Percentiles rank a stretch among this genome's conserved stretches.
Evolutionary conservation across 768 basidiomycete species (phyloP).

Genomic region (Gloeostereum incarnatum): DNA sequence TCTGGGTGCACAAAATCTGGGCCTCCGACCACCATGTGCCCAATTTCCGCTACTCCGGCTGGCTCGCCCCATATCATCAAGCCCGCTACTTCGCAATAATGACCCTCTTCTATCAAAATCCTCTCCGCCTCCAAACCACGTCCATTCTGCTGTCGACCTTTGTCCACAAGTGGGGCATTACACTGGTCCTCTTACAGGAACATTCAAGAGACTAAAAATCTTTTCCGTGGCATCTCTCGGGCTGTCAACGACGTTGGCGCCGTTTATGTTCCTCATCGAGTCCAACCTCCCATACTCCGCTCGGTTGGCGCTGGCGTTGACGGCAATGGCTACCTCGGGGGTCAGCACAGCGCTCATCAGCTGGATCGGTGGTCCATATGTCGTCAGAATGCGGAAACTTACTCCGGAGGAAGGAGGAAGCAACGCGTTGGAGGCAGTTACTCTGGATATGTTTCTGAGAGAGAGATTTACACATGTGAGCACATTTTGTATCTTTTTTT

Average conservation of each 20-base stretch:
- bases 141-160: too few relatives aligned
- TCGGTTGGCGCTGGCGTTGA: slow-evolving; percentile 54
- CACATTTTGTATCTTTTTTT: slow-evolving; percentile 6
- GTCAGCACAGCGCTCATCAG: slow-evolving; percentile 68
- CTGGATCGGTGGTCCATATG: slow-evolving; percentile 68
- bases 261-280: slow-evolving; percentile 77
- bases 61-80: too few relatives aligned
- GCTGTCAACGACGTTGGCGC: slow-evolving; percentile 58
- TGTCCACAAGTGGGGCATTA: too few relatives aligned
- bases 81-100: too few relatives aligned
- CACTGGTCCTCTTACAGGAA: slow-evolving; percentile 58
- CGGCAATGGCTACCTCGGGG: slow-evolving; percentile 64
- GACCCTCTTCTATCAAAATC: too few relatives aligned
- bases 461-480: slow-evolving; percentile 55
- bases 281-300: slow-evolving; percentile 65
- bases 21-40: too few relatives aligned
- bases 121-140: too few relatives aligned
- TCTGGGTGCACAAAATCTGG: too few relatives aligned
- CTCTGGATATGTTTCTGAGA: slow-evolving; percentile 49
- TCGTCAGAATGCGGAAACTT: slow-evolving; percentile 48
- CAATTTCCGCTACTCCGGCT: too few relatives aligned
- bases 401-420: slow-evolving; percentile 30
- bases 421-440: slow-evolving; percentile 62
- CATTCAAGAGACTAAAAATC: slow-evolving; percentile 72
- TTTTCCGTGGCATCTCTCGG: slow-evolving; percentile 76